Evolutionary conservation across 257 asterid genomes (phyloP).

Genomic region (Galeopsis tetrahit): DNA sequence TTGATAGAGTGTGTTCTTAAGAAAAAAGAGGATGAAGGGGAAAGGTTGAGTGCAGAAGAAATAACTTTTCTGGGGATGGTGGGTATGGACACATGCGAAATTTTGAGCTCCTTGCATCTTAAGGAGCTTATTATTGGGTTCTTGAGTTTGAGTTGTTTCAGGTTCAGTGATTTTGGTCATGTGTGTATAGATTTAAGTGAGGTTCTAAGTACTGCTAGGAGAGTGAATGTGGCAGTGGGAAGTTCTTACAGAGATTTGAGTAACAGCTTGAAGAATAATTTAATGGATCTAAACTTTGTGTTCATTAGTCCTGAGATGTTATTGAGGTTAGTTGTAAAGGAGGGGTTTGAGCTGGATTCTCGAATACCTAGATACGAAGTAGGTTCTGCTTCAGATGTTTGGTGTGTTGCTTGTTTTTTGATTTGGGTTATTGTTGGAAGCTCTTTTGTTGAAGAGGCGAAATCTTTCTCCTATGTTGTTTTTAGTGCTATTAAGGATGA

Average conservation of each 20-base stretch:
- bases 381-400: constrained; percentile 72
- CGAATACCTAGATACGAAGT: constrained; percentile 44
- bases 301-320: constrained; percentile 79
- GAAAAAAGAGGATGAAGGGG: constrained; percentile 35
- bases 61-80: constrained; percentile 50
- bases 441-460: constrained; percentile 53
- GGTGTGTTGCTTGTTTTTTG: constrained; percentile 78
- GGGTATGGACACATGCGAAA: constrained; percentile 70
- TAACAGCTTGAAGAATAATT: constrained; percentile 27
- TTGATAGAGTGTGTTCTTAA: constrained; percentile 38
- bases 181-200: constrained; percentile 58
- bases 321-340: constrained; percentile 39
- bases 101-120: constrained; percentile 60
- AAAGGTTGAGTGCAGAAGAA: constrained; percentile 36
- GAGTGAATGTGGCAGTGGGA: constrained; percentile 33
- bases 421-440: constrained; percentile 62
- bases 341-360: constrained; percentile 42
- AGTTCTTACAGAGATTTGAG: constrained; percentile 39
- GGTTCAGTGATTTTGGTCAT: constrained; percentile 59
- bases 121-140: constrained; percentile 69
- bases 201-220: constrained; percentile 53
- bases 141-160: constrained; percentile 53
- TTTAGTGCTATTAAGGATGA: constrained; percentile 40
- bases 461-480: constrained; percentile 39
- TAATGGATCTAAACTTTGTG: constrained; percentile 39